Evolutionary conservation across 495 filamentous ascomycete species (phyloP).

Genomic region (Sporormia fimetaria): DNA sequence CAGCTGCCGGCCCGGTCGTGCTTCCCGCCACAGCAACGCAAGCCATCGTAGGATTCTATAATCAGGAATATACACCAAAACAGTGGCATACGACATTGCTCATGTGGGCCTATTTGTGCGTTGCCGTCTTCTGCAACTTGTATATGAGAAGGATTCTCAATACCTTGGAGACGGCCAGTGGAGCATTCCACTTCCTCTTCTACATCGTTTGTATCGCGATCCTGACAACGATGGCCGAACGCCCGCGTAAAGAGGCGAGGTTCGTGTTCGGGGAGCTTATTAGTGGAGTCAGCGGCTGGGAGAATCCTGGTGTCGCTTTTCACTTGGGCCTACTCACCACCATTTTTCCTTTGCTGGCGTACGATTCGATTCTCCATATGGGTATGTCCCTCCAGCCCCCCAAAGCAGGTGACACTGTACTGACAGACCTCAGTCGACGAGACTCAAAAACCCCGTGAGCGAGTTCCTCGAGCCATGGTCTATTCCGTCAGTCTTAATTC

Average conservation of each 20-base stretch:
- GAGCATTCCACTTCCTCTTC: slow-evolving; percentile 9
- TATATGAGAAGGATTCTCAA: slow-evolving; percentile 13
- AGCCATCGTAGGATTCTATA: slow-evolving; percentile 18
- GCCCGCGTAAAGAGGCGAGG: slow-evolving; percentile 2
- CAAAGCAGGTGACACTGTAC: too few species aligned
- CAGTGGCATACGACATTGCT: slow-evolving; percentile 22
- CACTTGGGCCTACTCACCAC: slow-evolving; percentile 6
- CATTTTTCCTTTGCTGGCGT: slow-evolving; percentile 3
- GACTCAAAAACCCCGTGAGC: slow-evolving; percentile 4
- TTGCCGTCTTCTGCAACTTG: slow-evolving; percentile 14
- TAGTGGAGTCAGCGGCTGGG: slow-evolving; percentile 9
- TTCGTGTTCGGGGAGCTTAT: slow-evolving; percentile 9
- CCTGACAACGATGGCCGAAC: slow-evolving; percentile 6
- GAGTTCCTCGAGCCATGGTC: slow-evolving; percentile 16
- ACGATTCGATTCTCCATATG: slow-evolving; percentile 19
- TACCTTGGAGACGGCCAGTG: slow-evolving; percentile 11
- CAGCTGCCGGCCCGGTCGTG: slow-evolving; percentile 7
- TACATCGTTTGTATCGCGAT: slow-evolving; percentile 9
- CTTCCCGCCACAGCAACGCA: slow-evolving; percentile 15
- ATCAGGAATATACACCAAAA: slow-evolving; percentile 16
- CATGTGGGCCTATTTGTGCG: slow-evolving; percentile 9
- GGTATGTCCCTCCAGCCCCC: too few species aligned
- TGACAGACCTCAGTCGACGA: slow-evolving; percentile 10
- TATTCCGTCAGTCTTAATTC: slow-evolving; percentile 5
- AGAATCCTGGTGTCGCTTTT: slow-evolving; percentile 6